phyloP scores from a whole-genome alignment of 139 green algal species.

The Chlorella sp. region DNA sequence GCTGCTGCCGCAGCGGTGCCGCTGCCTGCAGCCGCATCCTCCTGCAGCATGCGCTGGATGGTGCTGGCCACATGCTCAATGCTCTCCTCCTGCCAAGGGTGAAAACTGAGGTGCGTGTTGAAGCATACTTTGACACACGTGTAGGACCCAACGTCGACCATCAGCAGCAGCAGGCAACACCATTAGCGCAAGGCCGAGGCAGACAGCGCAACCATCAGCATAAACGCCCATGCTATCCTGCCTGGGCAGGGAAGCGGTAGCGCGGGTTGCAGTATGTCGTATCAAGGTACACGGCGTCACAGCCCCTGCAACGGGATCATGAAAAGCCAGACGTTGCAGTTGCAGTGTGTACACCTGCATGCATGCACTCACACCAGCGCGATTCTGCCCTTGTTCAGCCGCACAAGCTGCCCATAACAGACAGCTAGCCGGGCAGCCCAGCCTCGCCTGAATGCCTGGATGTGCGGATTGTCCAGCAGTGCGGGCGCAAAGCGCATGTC shows the following conservation, averaged over 20 bases:
- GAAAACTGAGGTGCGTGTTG: too few species aligned
- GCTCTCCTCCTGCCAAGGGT: constrained; percentile 58
- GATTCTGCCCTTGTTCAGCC: too few species aligned
- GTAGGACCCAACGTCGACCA: too few species aligned
- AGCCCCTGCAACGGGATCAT: constrained; percentile 28
- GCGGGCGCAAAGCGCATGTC: constrained; percentile 75
- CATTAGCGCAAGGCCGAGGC: not conserved
- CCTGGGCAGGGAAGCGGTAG: constrained; percentile 78
- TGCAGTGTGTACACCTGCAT: too few species aligned
- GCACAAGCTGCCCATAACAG: not conserved
- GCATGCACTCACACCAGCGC: too few species aligned
- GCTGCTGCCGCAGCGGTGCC: not conserved
- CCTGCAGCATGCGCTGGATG: constrained; percentile 53
- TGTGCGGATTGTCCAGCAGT: constrained; percentile 58
- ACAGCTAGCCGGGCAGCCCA: not conserved
- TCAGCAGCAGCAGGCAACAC: not conserved
- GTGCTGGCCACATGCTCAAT: constrained; percentile 68
- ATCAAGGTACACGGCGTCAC: constrained; percentile 80
- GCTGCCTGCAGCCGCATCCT: not conserved
- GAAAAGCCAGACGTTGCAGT: too few species aligned
- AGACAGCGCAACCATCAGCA: not conserved
- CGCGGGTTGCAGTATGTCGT: constrained; percentile 86
- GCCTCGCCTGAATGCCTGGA: constrained; percentile 52
- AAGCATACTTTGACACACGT: too few species aligned
- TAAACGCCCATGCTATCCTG: not conserved